These are phyloP conservation scores for Paramecium octaurelia DNA, from an alignment of 73 alveolate genomes.

Conservation along the genomic window DNA sequence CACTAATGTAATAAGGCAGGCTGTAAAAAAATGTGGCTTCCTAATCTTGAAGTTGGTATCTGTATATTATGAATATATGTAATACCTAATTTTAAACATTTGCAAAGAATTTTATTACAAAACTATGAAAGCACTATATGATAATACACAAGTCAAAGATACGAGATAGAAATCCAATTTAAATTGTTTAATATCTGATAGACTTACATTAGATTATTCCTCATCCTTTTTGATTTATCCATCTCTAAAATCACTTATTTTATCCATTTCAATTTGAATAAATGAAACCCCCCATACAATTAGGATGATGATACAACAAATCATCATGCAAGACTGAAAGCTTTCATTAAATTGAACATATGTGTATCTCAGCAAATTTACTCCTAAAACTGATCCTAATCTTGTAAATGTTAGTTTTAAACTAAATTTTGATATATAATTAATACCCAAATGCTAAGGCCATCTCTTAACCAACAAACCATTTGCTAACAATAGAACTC, in stretches of 20 bases:
- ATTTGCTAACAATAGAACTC: slow-evolving; percentile 78
- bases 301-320: slow-evolving; percentile 64
- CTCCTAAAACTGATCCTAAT: slow-evolving; percentile 76
- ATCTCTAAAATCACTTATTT: slow-evolving; percentile 48
- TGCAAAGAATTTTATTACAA: not conserved
- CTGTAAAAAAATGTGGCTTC: slow-evolving; percentile 24
- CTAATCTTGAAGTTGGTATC: slow-evolving; percentile 17
- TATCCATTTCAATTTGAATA: slow-evolving; percentile 63
- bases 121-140: slow-evolving; percentile 65
- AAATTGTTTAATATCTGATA: slow-evolving; percentile 73
- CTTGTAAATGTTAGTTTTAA: slow-evolving; percentile 56
- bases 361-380: not conserved
- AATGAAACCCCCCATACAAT: slow-evolving; percentile 63
- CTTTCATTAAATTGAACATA: slow-evolving; percentile 33
- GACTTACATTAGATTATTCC: slow-evolving; percentile 74
- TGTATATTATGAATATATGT: not conserved
- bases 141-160: slow-evolving; percentile 70
- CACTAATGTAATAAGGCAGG: slow-evolving; percentile 73
- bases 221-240: slow-evolving; percentile 32
- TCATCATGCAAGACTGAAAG: slow-evolving; percentile 62
- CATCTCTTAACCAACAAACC: slow-evolving; percentile 94
- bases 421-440: slow-evolving; percentile 45
- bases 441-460: slow-evolving; percentile 92
- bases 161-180: slow-evolving; percentile 75
- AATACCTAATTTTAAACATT: slow-evolving; percentile 1